These are phyloP conservation scores for Ilyonectria robusta DNA, from an alignment of 2,329 filamentous ascomycete genomes.

Conservation along the genomic window DNA sequence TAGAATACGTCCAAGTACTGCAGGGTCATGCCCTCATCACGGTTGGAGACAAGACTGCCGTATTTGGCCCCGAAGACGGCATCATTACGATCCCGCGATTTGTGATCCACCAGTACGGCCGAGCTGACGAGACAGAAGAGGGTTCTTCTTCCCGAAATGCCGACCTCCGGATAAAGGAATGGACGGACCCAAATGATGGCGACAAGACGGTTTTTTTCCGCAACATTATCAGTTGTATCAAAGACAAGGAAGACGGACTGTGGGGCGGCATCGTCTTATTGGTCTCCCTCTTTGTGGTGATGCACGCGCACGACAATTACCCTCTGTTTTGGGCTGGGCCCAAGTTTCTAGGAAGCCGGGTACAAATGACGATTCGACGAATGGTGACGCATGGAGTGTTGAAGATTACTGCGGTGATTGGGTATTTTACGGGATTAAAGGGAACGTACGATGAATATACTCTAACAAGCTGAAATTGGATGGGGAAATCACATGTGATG, in stretches of 20 bases:
- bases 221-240: conserved; percentile 38
- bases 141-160: conserved; percentile 28
- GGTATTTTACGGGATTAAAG: conserved; percentile 16
- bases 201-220: conserved; percentile 44
- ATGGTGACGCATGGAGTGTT: conserved; percentile 26
- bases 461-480: conserved; percentile 10
- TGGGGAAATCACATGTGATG: neutral
- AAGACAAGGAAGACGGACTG: conserved; percentile 34
- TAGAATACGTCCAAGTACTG: conserved; percentile 37
- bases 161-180: conserved; percentile 39
- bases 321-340: conserved; percentile 40
- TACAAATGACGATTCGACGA: conserved; percentile 21
- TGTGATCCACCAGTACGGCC: conserved; percentile 38
- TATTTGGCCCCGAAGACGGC: conserved; percentile 37
- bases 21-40: conserved; percentile 41
- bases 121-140: conserved; percentile 35
- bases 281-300: conserved; percentile 37
- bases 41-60: conserved; percentile 34
- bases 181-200: conserved; percentile 42
- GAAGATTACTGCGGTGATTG: conserved; percentile 5
- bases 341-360: conserved; percentile 23
- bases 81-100: conserved; percentile 40
- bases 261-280: conserved; percentile 28
- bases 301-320: conserved; percentile 41
- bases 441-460: conserved; percentile 19